Evolutionary conservation across 2,329 filamentous ascomycete genomes (phyloP), one percentile per base, ranked within the genome.

Genomic region (Nemania abortiva): DNA sequence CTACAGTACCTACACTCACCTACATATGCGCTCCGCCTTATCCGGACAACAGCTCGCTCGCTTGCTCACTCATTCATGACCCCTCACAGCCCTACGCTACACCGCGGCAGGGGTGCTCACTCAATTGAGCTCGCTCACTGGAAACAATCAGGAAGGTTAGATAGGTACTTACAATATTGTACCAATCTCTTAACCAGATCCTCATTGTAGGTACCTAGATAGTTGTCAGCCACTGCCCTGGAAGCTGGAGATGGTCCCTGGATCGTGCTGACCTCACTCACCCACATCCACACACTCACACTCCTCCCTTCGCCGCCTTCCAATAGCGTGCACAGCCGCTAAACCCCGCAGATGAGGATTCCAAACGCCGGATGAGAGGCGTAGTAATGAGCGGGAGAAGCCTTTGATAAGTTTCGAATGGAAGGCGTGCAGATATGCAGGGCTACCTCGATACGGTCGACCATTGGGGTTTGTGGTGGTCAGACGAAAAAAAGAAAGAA

Each of bases 21-120:
- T 22, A 49, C 45, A 49, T 49, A 64, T 64, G 59, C 64, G 59
- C 63, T 66, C 63, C 68, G 68, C 59, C 59, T 59, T 59, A 57
- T 69, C 66, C 66, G 66, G 52, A 57, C 39, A 24, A 45, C 31
- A 34, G 31, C 31, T 34, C 31, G 31, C 18, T 31, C 31, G n/a
- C 52, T 24, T 39, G 55, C 24, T 49, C 45, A 6, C 27, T 49
- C 45, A 20, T 49, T n/a, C n/a, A n/a, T n/a, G n/a, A 10, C 20
- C 29, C 29, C 53, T 55, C 63, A 55, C 66, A 63, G 63, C 68
- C 68, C 64, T 69, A 69, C 63, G 31, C 31, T 34, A 34, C 31
- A 42, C 47, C 37, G 24, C 13, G 53, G 50, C 47, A 42, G 34
- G 45, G 62, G 7, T 42, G 37, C 37, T 42, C 9, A 34, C 4